phyloP scores from a whole-genome alignment of 352 stramenopile species.

The Saprolegnia diclina region DNA sequence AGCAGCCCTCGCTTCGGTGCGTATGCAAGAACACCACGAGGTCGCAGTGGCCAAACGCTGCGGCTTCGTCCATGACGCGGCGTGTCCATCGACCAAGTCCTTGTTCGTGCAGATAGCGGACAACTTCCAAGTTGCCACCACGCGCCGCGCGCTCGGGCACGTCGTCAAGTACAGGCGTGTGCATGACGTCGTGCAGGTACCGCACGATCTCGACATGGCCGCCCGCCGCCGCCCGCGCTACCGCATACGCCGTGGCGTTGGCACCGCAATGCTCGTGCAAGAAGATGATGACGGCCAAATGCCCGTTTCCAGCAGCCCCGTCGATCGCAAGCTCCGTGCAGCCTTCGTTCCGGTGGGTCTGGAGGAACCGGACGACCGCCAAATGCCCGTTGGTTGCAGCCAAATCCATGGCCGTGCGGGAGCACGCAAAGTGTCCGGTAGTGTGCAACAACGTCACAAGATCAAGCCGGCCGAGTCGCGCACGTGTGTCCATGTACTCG shows the following conservation, averaged over 20 bases:
- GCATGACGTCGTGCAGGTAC: background rate
- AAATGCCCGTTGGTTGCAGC: conserved; percentile 33
- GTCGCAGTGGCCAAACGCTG: background rate
- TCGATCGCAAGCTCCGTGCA: conserved; percentile 20
- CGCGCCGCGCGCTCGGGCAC: background rate
- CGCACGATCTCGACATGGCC: conserved; percentile 26
- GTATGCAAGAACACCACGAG: background rate
- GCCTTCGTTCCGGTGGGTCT: conserved; percentile 29
- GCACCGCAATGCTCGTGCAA: background rate
- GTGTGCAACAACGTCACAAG: background rate
- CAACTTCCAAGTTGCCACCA: background rate
- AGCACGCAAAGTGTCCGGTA: conserved; percentile 10
- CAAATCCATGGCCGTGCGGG: conserved; percentile 35
- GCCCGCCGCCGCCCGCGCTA: conserved; percentile 21
- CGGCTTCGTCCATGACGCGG: background rate
- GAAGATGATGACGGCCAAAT: conserved; percentile 3
- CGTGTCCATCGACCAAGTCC: background rate
- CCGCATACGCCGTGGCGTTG: conserved; percentile 15
- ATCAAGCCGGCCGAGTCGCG: background rate
- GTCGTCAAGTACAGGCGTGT: background rate
- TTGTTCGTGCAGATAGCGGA: background rate
- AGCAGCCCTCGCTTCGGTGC: background rate
- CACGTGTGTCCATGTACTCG: background rate
- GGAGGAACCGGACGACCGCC: conserved; percentile 33
- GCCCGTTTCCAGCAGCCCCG: background rate